Evolutionary conservation across 1,284 basidiomycete species (phyloP).

Genomic region (Ceratobasidium sp.): DNA sequence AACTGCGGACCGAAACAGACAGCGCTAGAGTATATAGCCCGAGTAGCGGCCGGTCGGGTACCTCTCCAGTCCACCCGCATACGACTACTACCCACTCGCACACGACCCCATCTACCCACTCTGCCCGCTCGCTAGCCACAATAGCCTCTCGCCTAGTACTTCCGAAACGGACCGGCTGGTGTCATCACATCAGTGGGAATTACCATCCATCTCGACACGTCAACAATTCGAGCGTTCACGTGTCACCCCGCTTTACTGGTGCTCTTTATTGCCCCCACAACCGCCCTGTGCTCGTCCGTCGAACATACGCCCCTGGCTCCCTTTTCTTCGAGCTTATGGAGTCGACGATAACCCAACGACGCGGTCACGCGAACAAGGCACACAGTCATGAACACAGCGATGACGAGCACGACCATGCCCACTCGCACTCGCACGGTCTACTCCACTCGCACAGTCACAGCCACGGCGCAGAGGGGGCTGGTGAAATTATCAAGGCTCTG

Average conservation of each 20-base stretch:
- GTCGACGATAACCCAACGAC: constrained; percentile 21
- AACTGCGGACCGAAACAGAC: constrained; percentile 13
- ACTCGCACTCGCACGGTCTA: constrained; percentile 67
- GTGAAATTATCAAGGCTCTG: constrained; percentile 28
- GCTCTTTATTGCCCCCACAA: constrained; percentile 23
- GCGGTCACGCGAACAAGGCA: constrained; percentile 9
- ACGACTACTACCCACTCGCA: background rate
- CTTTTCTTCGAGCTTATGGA: constrained; percentile 8
- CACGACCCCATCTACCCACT: background rate
- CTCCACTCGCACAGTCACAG: constrained; percentile 27
- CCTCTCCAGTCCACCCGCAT: too few species aligned
- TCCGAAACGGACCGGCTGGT: constrained; percentile 2
- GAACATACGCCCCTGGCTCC: background rate
- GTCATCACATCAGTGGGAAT: constrained; percentile 12
- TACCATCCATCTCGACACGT: constrained; percentile 1
- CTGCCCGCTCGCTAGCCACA: background rate
- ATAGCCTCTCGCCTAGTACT: background rate
- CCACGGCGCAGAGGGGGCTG: constrained; percentile 36
- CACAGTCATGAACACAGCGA: constrained; percentile 67
- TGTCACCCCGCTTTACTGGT: constrained; percentile 14
- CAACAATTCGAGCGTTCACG: constrained; percentile 9
- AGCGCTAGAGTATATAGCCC: constrained; percentile 1
- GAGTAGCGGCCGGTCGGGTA: too few species aligned
- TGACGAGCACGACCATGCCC: constrained; percentile 64
- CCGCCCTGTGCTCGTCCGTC: background rate